Evolutionary conservation across 345 rosid species (phyloP).

Genomic region (Raphanus raphanistrum): DNA sequence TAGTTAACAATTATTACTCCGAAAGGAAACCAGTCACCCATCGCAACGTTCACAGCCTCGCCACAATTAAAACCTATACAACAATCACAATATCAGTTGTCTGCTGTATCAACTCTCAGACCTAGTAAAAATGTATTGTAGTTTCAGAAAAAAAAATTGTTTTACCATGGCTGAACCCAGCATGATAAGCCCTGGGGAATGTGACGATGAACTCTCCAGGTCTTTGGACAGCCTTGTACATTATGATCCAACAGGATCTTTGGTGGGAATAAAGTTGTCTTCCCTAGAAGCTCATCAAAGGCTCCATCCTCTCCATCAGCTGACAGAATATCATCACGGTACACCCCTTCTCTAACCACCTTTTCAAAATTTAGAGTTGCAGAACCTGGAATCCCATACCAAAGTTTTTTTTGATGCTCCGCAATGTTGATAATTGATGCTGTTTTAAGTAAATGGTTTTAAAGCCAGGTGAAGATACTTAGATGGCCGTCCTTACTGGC

Average conservation of each 20-base stretch:
- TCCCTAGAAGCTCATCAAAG: slow-evolving; percentile 93
- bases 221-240: slow-evolving; percentile 53
- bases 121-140: not conserved
- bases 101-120: not conserved
- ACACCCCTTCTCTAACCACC: slow-evolving; percentile 88
- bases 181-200: slow-evolving; percentile 98
- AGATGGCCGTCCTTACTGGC: not conserved
- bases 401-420: slow-evolving; percentile 99
- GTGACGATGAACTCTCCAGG: slow-evolving; percentile 95
- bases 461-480: not conserved
- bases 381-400: slow-evolving; percentile 98
- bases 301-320: slow-evolving; percentile 92
- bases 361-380: slow-evolving; percentile 91
- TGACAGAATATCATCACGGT: slow-evolving; percentile 70
- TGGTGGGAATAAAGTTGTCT: slow-evolving; percentile 96
- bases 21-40: slow-evolving; percentile 92
- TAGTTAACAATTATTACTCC: too few species aligned
- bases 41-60: slow-evolving; percentile 99
- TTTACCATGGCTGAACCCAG: slow-evolving; percentile 98
- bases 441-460: slow-evolving; percentile 35
- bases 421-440: slow-evolving; percentile 97
- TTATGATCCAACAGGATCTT: slow-evolving; percentile 73
- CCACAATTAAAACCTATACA: slow-evolving; percentile 98
- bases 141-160: not conserved
- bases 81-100: not conserved